Base-by-base conservation (phyloP, 1,139 yeast genomes). In the Candida gigantensis region DNA sequence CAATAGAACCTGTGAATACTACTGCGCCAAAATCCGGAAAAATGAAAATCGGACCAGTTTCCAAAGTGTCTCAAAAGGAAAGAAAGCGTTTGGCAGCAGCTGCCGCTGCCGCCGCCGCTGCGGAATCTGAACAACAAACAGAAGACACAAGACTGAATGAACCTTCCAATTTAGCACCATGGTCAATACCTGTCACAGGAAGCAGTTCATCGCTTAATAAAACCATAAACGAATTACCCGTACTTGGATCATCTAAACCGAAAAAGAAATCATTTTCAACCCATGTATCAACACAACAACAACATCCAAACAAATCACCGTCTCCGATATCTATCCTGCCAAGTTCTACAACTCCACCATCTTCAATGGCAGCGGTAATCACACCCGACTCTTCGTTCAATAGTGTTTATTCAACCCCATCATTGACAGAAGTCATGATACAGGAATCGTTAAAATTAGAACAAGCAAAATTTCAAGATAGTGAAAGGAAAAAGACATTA, bases 1-100 rank as follows among this genome's bases (percentile, higher is more conserved):
- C 24, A n/a, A 9, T 6, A 4, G 14, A 20, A 14, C 19, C 19
- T 18, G 20, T 26, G 12, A 15, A 6, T 16, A 21, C 18, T 8
- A 43, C 41, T 25, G n/a, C n/a, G n/a, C 28, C 33, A 21, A 60
- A 52, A 40, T 40, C 39, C 2, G 39, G 49, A n/a, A 66, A 60
- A 40, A 46, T 55, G 7, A 68, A 59, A 46, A 52, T 69, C 16
- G 66, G 67, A 0, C 72, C 74, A 1, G 55, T 60, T 1, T 43
- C 55, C 18, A 62, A 64, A 44, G 47, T 74, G 6, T 74, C 82
- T 2, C 82, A 77, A 45, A 75, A 74, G 47, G 81, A 77, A 49
- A 53, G 81, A 19, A 73, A 72, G 50, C 67, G 62, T 40, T 47
- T 57, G 28, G 55, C 46, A 6, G 41, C 41, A 3, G 27, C 39